Percentiles rank a stretch among this genome's conserved stretches.
These are phyloP conservation scores for Penicillium arizonense DNA, from an alignment of 495 filamentous ascomycete species.

Conservation along the genomic window DNA sequence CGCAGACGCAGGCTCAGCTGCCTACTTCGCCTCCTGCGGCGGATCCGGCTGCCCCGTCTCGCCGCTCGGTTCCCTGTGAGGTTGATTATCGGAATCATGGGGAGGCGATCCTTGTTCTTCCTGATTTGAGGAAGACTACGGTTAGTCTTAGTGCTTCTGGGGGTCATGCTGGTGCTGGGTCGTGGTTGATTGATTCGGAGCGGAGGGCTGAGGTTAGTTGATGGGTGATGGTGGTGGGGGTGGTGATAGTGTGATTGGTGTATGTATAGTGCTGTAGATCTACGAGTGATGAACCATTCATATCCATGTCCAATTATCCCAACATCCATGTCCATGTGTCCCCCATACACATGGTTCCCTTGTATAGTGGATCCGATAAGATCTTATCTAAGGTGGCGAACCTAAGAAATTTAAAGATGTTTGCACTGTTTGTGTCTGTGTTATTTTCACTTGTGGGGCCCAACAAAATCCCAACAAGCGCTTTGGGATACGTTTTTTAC, in stretches of 20 bases:
- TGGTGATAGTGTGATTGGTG: not conserved
- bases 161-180: slow-evolving; percentile 58
- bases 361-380: not conserved
- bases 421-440: slow-evolving; percentile 2
- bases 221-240: not conserved
- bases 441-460: slow-evolving; percentile 10
- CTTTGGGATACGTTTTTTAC: not conserved
- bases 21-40: slow-evolving; percentile 17
- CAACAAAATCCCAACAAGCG: slow-evolving; percentile 13
- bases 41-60: slow-evolving; percentile 15
- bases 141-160: slow-evolving; percentile 64
- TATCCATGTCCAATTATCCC: not conserved
- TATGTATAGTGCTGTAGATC: slow-evolving; percentile 9
- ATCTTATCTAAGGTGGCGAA: slow-evolving; percentile 13
- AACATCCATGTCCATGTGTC: too few relatives aligned
- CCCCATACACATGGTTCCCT: too few relatives aligned
- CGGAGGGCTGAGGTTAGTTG: slow-evolving; percentile 28
- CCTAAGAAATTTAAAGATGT: slow-evolving; percentile 1
- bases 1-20: slow-evolving; percentile 8
- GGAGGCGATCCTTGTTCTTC: slow-evolving; percentile 73
- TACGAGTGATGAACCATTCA: slow-evolving; percentile 18
- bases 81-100: slow-evolving; percentile 75
- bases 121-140: slow-evolving; percentile 71
- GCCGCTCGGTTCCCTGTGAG: slow-evolving; percentile 60
- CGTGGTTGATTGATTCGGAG: slow-evolving; percentile 60